Evolutionary conservation across 1,139 yeast species (phyloP), one percentile per base, ranked within the genome.

Genomic region (Geotrichum cucujoidarum): DNA sequence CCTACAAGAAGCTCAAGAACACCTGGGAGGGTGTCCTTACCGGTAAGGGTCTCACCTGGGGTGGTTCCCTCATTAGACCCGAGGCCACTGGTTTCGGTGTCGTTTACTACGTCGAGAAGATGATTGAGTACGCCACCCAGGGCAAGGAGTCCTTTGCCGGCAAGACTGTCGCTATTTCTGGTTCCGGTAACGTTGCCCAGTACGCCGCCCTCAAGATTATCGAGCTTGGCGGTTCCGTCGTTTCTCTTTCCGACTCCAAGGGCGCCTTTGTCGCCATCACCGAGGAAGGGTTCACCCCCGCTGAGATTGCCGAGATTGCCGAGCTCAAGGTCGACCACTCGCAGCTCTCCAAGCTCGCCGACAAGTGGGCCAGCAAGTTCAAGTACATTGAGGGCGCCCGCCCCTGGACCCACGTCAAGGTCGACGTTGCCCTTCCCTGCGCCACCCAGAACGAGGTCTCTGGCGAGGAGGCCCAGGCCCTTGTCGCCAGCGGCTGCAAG

Each of bases 21-120:
- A 78, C 83, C 68, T 92, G 90, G 84, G 92, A 92, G 68, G 97
- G 97, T 80, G 92, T 90, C 50, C 78, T 92, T 63, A 92, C 98
- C 66, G 97, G 98, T 74, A 92, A 92, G 77, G 97, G 97, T 65
- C 78, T 89, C 66, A 74, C 83, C 69, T 92, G 97, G 96, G 98
- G 98, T 79, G 98, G 97, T 67, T 90, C 97, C 62, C 79, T 90
- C 69, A 89, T 92, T 73, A 86, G 98, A 75, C 96, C 97, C 58
- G 98, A 92, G 79, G 98, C 98, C 58, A 92, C 98, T 56, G 98
- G 98, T 72, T 92, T 82, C 76, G 98, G 98, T 73, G 76, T 86
- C 55, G 95, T 92, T 59, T 92, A 92, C 82, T 90, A 87, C 75
- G 95, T 90, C 60, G 95, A 88, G 74, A 88, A 90, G 75, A 92